Evolutionary conservation across 2,329 filamentous ascomycete species (phyloP).

Genomic region (Nemania sp.): DNA sequence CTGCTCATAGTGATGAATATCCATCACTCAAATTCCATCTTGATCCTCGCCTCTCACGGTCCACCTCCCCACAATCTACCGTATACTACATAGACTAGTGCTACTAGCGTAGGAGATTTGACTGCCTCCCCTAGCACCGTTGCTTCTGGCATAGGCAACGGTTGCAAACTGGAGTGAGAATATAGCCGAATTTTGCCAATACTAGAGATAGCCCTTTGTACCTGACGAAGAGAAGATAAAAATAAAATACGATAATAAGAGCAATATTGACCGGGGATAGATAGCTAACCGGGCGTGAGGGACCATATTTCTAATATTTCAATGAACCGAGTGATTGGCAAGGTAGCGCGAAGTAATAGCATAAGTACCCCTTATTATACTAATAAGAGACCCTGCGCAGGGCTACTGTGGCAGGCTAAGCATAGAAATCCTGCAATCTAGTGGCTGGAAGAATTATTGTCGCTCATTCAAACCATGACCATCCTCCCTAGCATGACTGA

Average conservation of each 20-base stretch:
- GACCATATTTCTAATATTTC: constrained; percentile 24
- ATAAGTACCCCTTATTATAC: constrained; percentile 23
- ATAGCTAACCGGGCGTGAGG: constrained; percentile 1
- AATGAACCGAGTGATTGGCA: constrained; percentile 25
- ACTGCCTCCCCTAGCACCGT: not conserved
- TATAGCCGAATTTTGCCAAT: not conserved
- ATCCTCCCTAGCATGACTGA: constrained; percentile 24
- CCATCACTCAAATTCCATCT: constrained; percentile 28
- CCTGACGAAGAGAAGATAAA: not conserved
- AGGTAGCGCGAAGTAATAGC: constrained; percentile 28
- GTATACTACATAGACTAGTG: constrained; percentile 19
- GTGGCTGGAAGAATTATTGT: constrained; percentile 51
- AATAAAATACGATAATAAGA: not conserved
- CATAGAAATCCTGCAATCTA: constrained; percentile 45
- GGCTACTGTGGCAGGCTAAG: constrained; percentile 39
- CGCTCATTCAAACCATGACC: constrained; percentile 37
- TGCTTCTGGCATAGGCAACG: not conserved
- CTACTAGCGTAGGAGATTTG: not conserved
- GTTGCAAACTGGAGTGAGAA: not conserved
- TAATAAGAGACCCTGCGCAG: constrained; percentile 29
- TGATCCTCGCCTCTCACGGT: constrained; percentile 17
- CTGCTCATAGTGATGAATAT: constrained; percentile 18
- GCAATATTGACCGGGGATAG: constrained; percentile 13
- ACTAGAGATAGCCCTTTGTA: not conserved
- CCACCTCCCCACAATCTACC: constrained; percentile 36